These are phyloP conservation scores for Sphagnum magellanicum DNA, from an alignment of 228 moss, liverwort and hornwort species.

Conservation along the genomic window DNA sequence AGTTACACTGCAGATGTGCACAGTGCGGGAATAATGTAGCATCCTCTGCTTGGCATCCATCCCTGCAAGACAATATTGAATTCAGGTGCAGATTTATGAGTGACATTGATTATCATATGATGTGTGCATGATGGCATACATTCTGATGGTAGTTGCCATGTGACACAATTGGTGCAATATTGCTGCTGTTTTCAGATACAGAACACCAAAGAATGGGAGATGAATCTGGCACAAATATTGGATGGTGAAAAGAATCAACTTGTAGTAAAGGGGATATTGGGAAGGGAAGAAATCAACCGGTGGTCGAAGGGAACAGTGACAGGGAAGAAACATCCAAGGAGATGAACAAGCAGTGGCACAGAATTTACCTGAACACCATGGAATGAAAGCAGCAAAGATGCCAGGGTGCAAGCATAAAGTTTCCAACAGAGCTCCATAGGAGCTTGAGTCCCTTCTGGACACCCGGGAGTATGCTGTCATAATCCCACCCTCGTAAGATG, in stretches of 20 bases:
- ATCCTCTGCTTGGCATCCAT: conserved; percentile 60
- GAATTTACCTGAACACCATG: conserved; percentile 22
- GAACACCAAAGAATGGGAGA: too few relatives aligned
- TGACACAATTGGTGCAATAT: too few relatives aligned
- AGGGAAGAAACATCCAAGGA: neutral
- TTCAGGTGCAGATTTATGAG: neutral
- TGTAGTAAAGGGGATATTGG: too few relatives aligned
- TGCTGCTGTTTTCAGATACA: too few relatives aligned
- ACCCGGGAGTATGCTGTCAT: conserved; percentile 62
- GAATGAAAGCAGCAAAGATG: conserved; percentile 11
- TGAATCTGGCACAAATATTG: too few relatives aligned
- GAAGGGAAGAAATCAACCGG: too few relatives aligned
- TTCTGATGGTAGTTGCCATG: too few relatives aligned
- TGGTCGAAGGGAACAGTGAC: too few relatives aligned
- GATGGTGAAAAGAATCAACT: too few relatives aligned
- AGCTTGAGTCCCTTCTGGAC: conserved; percentile 8
- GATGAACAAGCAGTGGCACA: neutral
- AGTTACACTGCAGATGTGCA: conserved; percentile 44
- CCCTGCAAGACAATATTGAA: conserved; percentile 8
- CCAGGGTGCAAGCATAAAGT: conserved; percentile 56
- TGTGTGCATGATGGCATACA: too few relatives aligned
- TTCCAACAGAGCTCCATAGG: conserved; percentile 48
- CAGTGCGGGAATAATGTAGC: conserved; percentile 58
- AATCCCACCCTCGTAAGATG: conserved; percentile 63
- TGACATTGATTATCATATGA: neutral